Conservation (phyloP, 352 stramenopile genomes). For the Globisporangium nodosum region DNA sequence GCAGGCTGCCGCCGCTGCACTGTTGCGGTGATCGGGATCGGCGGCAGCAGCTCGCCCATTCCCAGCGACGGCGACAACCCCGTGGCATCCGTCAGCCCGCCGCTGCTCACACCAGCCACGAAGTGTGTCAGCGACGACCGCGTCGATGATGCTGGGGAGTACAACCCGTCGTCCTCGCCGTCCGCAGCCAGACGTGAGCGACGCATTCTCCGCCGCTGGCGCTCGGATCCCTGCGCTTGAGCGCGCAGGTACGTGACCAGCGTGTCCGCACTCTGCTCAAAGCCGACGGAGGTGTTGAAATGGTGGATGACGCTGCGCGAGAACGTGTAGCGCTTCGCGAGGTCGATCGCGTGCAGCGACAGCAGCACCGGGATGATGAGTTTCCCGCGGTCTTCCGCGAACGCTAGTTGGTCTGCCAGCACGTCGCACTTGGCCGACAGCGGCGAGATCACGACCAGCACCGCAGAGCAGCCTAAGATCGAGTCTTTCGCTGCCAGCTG, state of each 20-base stretch:
- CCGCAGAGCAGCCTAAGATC: conserved; percentile 58
- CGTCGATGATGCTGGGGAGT: conserved; percentile 10
- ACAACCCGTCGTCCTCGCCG: conserved; percentile 16
- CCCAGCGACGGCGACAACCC: background rate
- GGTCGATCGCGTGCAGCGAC: conserved; percentile 63
- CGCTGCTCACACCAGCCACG: background rate
- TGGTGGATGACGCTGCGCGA: conserved; percentile 70
- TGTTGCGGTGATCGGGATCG: conserved; percentile 3
- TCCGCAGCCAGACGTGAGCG: background rate
- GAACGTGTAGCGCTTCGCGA: conserved; percentile 79
- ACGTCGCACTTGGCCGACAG: conserved; percentile 64
- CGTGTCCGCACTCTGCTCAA: conserved; percentile 61
- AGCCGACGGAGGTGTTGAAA: conserved; percentile 75
- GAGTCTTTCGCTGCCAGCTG: conserved; percentile 72
- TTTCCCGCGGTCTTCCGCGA: conserved; percentile 76
- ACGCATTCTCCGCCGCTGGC: conserved; percentile 21
- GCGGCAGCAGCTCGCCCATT: conserved; percentile 3
- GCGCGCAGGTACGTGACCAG: conserved; percentile 39
- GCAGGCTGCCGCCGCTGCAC: conserved; percentile 4
- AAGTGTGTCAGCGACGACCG: conserved; percentile 7
- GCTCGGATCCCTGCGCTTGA: conserved; percentile 17
- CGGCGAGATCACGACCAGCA: conserved; percentile 66
- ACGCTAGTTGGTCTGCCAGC: conserved; percentile 69
- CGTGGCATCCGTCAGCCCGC: background rate
- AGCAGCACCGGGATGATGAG: conserved; percentile 66